These are phyloP conservation scores for Trichosanthes cucumerina DNA, from an alignment of 306 rosid genomes.

Conservation along the genomic window DNA sequence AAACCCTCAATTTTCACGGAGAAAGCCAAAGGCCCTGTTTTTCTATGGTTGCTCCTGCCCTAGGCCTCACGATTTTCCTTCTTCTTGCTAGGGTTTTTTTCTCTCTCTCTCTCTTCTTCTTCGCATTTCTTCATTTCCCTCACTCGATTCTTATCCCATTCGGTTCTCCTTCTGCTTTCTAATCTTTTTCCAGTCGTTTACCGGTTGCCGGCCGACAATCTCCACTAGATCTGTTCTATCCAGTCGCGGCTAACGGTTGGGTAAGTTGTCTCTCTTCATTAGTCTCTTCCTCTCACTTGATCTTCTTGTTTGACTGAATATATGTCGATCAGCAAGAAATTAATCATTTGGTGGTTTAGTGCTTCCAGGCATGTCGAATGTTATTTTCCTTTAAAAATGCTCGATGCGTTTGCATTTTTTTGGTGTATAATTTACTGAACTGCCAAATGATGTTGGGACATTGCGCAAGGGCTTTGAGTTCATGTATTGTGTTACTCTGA, in stretches of 20 bases:
- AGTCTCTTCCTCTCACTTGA: background rate
- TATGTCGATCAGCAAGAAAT: background rate
- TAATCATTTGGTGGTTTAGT: background rate
- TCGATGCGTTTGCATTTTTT: background rate
- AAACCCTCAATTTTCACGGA: background rate
- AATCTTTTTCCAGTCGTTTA: background rate
- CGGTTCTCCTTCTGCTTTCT: background rate
- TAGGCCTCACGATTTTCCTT: background rate
- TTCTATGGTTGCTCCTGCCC: background rate
- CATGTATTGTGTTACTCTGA: conserved; percentile 17
- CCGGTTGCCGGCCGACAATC: background rate
- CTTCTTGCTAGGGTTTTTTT: background rate
- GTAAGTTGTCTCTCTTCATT: background rate
- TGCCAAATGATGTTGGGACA: conserved; percentile 42
- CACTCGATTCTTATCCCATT: background rate
- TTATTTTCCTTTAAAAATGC: background rate
- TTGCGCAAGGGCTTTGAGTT: conserved; percentile 53
- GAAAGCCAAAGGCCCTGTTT: background rate
- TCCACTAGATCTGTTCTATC: background rate
- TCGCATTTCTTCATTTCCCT: background rate
- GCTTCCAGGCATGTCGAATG: background rate
- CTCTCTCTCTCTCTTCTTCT: background rate
- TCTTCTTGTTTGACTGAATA: background rate
- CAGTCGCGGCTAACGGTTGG: background rate
- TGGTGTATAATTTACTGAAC: background rate